phyloP scores from a whole-genome alignment of 1,139 yeast species.

The Scheffersomyces quercinus region DNA sequence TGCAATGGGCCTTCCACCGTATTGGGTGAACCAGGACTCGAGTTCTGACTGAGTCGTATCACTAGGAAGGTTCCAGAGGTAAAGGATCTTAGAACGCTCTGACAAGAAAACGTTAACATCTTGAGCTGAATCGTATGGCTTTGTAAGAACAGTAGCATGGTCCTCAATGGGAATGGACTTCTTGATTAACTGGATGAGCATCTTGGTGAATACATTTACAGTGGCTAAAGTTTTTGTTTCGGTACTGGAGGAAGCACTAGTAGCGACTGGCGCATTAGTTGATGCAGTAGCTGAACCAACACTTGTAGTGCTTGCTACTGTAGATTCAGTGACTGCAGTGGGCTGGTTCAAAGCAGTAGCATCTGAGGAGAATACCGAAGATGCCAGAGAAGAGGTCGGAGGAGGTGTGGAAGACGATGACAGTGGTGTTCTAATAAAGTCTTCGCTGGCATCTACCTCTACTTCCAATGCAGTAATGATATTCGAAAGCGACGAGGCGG shows the following conservation, averaged over 20 bases:
- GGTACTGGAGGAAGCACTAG: conserved; percentile 5
- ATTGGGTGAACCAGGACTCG: conserved; percentile 89
- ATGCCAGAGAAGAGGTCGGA: conserved; percentile 3
- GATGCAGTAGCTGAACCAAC: background rate
- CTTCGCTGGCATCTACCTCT: conserved; percentile 27
- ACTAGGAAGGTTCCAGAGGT: conserved; percentile 71
- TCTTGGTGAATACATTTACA: conserved; percentile 31
- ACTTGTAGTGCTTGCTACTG: background rate
- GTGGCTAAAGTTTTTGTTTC: conserved; percentile 17
- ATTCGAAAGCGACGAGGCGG: conserved; percentile 49
- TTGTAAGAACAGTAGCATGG: conserved; percentile 58
- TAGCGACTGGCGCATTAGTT: conserved; percentile 10
- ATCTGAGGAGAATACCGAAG: conserved; percentile 7
- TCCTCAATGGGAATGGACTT: conserved; percentile 56
- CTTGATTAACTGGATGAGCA: conserved; percentile 52
- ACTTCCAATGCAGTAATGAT: conserved; percentile 63
- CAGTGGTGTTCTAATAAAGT: conserved; percentile 4
- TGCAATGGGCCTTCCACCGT: conserved; percentile 83
- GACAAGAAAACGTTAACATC: conserved; percentile 68
- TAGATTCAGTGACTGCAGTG: background rate
- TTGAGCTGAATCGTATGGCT: conserved; percentile 72
- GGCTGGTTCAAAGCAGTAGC: conserved; percentile 6
- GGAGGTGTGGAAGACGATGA: conserved; percentile 12
- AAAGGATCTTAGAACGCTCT: conserved; percentile 79
- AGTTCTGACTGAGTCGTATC: conserved; percentile 91